These are phyloP conservation scores for Boletellus emodensis DNA, from an alignment of 768 basidiomycete genomes.

Conservation along the genomic window DNA sequence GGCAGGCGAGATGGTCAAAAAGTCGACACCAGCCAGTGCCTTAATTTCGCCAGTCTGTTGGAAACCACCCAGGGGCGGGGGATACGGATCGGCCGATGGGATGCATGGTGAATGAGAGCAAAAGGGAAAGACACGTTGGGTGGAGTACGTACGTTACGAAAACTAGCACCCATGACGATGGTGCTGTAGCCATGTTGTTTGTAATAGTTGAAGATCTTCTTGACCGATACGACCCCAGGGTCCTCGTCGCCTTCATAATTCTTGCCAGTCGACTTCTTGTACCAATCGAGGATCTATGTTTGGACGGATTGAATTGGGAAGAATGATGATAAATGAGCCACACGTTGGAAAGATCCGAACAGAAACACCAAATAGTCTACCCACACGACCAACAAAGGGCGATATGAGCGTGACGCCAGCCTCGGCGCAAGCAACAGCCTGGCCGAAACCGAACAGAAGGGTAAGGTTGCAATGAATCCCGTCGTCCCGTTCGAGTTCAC, in stretches of 20 bases:
- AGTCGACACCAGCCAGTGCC: constrained; percentile 94
- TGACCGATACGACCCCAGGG: constrained; percentile 94
- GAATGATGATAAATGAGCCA: not conserved
- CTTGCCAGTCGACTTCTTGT: constrained; percentile 90
- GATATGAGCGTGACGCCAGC: constrained; percentile 98
- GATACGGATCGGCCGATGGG: constrained; percentile 3
- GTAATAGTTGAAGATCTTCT: constrained; percentile 99
- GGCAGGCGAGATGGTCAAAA: constrained; percentile 88
- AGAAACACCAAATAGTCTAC: constrained; percentile 26
- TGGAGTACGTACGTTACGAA: constrained; percentile 79
- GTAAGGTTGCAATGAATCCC: constrained; percentile 99
- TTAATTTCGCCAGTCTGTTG: constrained; percentile 84
- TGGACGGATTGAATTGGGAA: constrained; percentile 8
- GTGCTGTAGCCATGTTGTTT: constrained; percentile 98
- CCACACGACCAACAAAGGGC: constrained; percentile 95
- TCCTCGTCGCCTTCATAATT: constrained; percentile 88
- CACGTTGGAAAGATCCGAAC: constrained; percentile 12
- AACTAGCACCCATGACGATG: constrained; percentile 99
- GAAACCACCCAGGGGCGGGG: constrained; percentile 2
- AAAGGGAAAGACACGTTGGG: not conserved
- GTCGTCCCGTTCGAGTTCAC: constrained; percentile 89
- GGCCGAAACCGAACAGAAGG: constrained; percentile 96
- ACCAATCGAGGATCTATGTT: constrained; percentile 92
- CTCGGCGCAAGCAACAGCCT: constrained; percentile 98
- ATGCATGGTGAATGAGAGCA: not conserved